A percentile compares a stretch with the other conserved stretches of the same genome.
Evolutionary conservation across 2,329 filamentous ascomycete species (phyloP).

Genomic region (Conoideocrella luteorostrata): DNA sequence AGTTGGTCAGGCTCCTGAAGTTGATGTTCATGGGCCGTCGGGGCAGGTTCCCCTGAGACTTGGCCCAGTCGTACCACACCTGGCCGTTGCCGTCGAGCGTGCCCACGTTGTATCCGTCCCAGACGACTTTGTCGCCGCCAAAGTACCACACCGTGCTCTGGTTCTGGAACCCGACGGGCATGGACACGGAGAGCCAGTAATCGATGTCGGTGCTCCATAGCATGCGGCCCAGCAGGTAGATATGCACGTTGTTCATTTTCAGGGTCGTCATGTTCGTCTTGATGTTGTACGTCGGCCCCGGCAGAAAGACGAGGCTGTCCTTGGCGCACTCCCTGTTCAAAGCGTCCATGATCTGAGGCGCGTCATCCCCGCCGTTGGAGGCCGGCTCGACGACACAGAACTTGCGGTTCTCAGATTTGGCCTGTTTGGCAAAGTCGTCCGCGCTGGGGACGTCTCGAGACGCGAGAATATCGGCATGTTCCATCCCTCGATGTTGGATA

Average conservation of each 20-base stretch:
- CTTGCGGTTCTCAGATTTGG: slow-evolving; percentile 15
- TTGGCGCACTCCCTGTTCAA: slow-evolving; percentile 24
- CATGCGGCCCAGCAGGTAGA: slow-evolving; percentile 34
- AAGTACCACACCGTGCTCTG: slow-evolving; percentile 48
- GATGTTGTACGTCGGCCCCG: slow-evolving; percentile 28
- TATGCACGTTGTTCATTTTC: slow-evolving; percentile 30
- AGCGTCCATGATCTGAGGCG: slow-evolving; percentile 22
- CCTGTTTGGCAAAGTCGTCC: slow-evolving; percentile 3
- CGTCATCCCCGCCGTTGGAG: slow-evolving; percentile 22
- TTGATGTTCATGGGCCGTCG: slow-evolving; percentile 47
- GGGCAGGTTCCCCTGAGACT: slow-evolving; percentile 37
- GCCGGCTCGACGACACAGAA: slow-evolving; percentile 23
- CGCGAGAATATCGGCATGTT: slow-evolving; percentile 2
- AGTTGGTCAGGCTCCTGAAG: slow-evolving; percentile 36
- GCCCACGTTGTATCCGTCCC: slow-evolving; percentile 43
- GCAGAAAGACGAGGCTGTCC: slow-evolving; percentile 25
- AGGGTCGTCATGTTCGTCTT: slow-evolving; percentile 27
- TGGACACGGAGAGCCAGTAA: slow-evolving; percentile 46
- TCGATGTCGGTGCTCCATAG: slow-evolving; percentile 38
- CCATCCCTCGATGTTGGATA: slow-evolving; percentile 1
- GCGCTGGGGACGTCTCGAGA: neutral
- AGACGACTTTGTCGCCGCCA: slow-evolving; percentile 44
- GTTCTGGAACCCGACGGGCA: slow-evolving; percentile 48
- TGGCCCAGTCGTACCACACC: slow-evolving; percentile 49
- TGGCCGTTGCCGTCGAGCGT: slow-evolving; percentile 55